Evolutionary conservation across 2,329 filamentous ascomycete species (phyloP).

Genomic region (Diaporthe sp.): DNA sequence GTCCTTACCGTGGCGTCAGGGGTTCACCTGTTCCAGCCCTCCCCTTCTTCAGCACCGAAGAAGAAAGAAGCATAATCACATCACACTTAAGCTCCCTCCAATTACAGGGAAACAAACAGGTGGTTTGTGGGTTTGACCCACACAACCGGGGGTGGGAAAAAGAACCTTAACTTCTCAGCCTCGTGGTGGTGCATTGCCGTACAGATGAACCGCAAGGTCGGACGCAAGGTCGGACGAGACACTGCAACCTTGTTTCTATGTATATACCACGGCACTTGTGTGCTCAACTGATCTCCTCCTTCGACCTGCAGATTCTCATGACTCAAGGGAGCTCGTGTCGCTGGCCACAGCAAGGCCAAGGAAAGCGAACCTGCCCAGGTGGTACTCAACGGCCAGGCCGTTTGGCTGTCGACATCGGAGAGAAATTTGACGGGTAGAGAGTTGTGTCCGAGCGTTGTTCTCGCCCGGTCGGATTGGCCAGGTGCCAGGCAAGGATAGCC

Average conservation of each 20-base stretch:
- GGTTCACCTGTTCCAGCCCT: neutral
- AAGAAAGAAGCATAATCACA: constrained; percentile 21
- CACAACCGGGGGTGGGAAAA: neutral
- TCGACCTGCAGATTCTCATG: constrained; percentile 8
- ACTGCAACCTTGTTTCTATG: constrained; percentile 16
- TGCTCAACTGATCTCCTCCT: neutral
- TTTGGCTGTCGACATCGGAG: constrained; percentile 9
- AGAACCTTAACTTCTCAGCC: constrained; percentile 7
- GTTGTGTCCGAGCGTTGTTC: neutral
- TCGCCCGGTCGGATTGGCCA: neutral
- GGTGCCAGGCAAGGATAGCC: neutral
- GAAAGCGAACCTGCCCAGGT: neutral
- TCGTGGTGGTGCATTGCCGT: constrained; percentile 24
- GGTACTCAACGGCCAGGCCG: constrained; percentile 10
- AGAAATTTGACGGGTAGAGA: neutral
- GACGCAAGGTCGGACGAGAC: neutral
- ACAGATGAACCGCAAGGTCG: constrained; percentile 28
- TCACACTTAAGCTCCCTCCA: constrained; percentile 7
- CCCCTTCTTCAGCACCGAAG: neutral
- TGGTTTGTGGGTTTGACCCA: constrained; percentile 12
- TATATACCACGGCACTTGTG: constrained; percentile 22
- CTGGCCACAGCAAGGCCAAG: neutral
- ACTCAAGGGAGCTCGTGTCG: constrained; percentile 2
- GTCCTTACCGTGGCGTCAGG: constrained; percentile 11
- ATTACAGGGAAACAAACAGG: neutral